Percentiles rank a stretch among this genome's conserved stretches.
phyloP scores from a whole-genome alignment of 1,284 basidiomycete genomes.

The Xerocomus subilludens region DNA sequence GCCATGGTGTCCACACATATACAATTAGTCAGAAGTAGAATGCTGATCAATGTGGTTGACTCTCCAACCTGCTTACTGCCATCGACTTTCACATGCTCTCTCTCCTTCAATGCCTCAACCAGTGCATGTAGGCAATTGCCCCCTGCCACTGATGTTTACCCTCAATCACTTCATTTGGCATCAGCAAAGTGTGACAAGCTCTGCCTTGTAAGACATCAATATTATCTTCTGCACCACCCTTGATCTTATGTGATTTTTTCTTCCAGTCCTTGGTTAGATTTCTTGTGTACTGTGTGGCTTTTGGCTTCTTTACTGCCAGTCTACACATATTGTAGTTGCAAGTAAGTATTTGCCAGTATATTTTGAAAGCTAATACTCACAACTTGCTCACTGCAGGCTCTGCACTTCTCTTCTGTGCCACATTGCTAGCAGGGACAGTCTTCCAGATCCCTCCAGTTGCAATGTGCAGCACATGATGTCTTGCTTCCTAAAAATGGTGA shows the following conservation, averaged over 20 bases:
- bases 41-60: not conserved
- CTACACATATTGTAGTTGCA: too few species aligned
- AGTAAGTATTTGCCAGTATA: not conserved
- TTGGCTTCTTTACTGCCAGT: not conserved
- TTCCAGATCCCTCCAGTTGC: not conserved
- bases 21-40: not conserved
- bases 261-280: not conserved
- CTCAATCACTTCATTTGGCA: not conserved
- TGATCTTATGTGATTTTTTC: not conserved
- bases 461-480: not conserved
- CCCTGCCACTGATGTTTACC: not conserved
- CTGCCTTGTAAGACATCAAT: not conserved
- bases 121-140: too few species aligned
- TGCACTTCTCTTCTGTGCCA: not conserved
- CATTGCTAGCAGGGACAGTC: not conserved
- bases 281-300: not conserved
- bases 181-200: not conserved
- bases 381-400: not conserved
- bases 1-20: too few species aligned
- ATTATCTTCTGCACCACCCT: not conserved
- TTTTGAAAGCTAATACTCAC: not conserved
- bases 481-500: too few species aligned
- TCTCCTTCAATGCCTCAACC: too few species aligned
- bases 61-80: too few species aligned
- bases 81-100: too few species aligned